Percentiles rank a stretch among this genome's conserved stretches.
phyloP scores from a whole-genome alignment of 176 grass and related monocot genomes.

The Lolium multiflorum region DNA sequence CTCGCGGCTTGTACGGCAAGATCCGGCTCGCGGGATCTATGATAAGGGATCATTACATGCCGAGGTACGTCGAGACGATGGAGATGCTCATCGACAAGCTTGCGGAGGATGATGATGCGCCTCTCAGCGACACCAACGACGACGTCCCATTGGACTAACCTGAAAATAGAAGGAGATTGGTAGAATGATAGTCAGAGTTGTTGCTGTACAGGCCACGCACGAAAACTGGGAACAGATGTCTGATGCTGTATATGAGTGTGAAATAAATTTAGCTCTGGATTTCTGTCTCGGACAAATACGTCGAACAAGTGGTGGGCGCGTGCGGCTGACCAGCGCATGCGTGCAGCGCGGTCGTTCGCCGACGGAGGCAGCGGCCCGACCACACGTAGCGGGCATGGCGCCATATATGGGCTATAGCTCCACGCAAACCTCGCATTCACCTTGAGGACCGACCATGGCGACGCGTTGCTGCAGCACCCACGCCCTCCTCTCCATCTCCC shows the following conservation, averaged over 20 bases:
- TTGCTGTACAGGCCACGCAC: background rate
- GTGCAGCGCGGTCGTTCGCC: background rate
- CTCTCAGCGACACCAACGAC: background rate
- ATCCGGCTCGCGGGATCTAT: slow-evolving; percentile 54
- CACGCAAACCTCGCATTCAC: background rate
- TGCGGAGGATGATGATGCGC: slow-evolving; percentile 17
- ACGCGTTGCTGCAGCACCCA: background rate
- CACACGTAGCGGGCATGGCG: background rate
- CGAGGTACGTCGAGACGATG: slow-evolving; percentile 67
- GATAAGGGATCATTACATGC: slow-evolving; percentile 85
- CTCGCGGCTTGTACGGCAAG: slow-evolving; percentile 67
- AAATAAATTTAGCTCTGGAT: background rate
- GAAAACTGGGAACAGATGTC: background rate
- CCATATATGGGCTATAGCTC: background rate
- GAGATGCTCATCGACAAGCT: slow-evolving; percentile 68
- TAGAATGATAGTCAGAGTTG: background rate
- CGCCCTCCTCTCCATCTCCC: background rate
- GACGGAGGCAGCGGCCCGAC: background rate
- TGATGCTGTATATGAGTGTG: background rate
- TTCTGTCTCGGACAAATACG: background rate
- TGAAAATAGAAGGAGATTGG: background rate
- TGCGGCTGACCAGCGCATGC: background rate
- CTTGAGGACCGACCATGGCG: background rate
- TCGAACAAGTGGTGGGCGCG: background rate
- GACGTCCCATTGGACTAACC: background rate